Evolutionary conservation across 2,329 filamentous ascomycete genomes (phyloP).

Genomic region (Aspergillus neotritici): DNA sequence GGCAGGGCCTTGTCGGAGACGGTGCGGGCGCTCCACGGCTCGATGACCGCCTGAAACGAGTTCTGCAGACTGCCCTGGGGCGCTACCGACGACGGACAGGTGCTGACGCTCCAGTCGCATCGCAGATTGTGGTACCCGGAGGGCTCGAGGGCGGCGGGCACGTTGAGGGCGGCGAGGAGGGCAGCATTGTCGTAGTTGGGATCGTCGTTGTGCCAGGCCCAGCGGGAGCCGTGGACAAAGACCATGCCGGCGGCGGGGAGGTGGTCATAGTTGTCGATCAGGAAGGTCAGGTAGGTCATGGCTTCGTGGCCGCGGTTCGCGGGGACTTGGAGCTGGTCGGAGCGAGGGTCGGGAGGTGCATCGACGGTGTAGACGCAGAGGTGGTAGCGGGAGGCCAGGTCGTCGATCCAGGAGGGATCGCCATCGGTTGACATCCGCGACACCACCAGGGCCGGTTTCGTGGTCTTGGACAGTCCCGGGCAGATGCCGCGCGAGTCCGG

Average conservation of each 20-base stretch:
- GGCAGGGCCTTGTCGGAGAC: constrained; percentile 37
- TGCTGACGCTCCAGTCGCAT: constrained; percentile 47
- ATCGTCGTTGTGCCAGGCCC: constrained; percentile 43
- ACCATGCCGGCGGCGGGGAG: constrained; percentile 37
- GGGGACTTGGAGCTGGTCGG: constrained; percentile 38
- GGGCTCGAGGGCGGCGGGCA: constrained; percentile 33
- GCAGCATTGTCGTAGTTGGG: constrained; percentile 43
- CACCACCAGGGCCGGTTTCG: constrained; percentile 44
- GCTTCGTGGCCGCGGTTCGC: constrained; percentile 45
- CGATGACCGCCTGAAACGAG: constrained; percentile 31
- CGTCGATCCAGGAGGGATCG: constrained; percentile 39
- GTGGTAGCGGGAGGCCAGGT: constrained; percentile 38
- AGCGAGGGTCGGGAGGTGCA: constrained; percentile 19
- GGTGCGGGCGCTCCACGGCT: constrained; percentile 41
- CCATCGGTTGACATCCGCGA: constrained; percentile 40
- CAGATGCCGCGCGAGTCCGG: constrained; percentile 38
- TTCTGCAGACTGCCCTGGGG: constrained; percentile 42
- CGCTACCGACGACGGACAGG: constrained; percentile 28
- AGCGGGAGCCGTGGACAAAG: constrained; percentile 42
- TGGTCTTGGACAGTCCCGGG: constrained; percentile 33
- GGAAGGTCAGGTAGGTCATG: constrained; percentile 45
- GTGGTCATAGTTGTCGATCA: constrained; percentile 43
- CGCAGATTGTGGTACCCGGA: constrained; percentile 46
- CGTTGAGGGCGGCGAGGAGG: constrained; percentile 36
- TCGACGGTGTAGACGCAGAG: constrained; percentile 44